Percentiles rank a stretch among this genome's conserved stretches.
Evolutionary conservation across 495 filamentous ascomycete genomes (phyloP).

Genomic region (Penicillium macrosclerotiorum): DNA sequence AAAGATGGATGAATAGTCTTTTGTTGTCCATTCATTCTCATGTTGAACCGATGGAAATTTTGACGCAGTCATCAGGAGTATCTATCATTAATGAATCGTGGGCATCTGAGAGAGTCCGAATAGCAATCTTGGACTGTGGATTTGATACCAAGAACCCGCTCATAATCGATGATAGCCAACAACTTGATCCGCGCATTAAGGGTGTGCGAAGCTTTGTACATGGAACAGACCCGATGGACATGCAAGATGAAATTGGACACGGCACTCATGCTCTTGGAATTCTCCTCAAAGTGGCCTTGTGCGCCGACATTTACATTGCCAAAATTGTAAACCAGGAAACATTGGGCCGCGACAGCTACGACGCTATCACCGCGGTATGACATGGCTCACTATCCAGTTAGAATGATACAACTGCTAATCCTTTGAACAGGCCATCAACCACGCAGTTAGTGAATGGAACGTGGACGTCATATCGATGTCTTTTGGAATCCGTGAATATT

Average conservation of each 20-base stretch:
- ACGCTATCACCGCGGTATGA: constrained; percentile 26
- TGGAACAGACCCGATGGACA: constrained; percentile 17
- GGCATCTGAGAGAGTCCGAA: constrained; percentile 28
- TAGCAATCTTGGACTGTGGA: constrained; percentile 34
- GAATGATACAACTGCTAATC: constrained; percentile 16
- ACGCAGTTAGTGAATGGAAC: constrained; percentile 31
- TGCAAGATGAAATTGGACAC: constrained; percentile 32
- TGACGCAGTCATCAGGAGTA: no score
- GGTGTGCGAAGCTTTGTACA: constrained; percentile 22
- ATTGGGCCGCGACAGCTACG: constrained; percentile 19
- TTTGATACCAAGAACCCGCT: constrained; percentile 27
- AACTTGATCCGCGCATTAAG: constrained; percentile 23
- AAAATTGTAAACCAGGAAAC: constrained; percentile 24
- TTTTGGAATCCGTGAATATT: constrained; percentile 29
- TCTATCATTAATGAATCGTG: no score
- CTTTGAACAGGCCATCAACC: constrained; percentile 26
- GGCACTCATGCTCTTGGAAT: constrained; percentile 33
- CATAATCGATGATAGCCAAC: constrained; percentile 15
- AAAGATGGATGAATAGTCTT: constrained; percentile 24
- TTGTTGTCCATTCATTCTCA: constrained; percentile 18
- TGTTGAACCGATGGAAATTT: constrained; percentile 21
- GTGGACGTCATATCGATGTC: constrained; percentile 39
- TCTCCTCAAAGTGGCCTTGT: constrained; percentile 27
- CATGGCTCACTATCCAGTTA: constrained; percentile 13
- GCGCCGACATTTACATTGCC: constrained; percentile 33